Percentiles rank a stretch among this genome's conserved stretches.
Evolutionary conservation across 2,329 filamentous ascomycete genomes (phyloP).

Genomic region (Penicillium sp.): DNA sequence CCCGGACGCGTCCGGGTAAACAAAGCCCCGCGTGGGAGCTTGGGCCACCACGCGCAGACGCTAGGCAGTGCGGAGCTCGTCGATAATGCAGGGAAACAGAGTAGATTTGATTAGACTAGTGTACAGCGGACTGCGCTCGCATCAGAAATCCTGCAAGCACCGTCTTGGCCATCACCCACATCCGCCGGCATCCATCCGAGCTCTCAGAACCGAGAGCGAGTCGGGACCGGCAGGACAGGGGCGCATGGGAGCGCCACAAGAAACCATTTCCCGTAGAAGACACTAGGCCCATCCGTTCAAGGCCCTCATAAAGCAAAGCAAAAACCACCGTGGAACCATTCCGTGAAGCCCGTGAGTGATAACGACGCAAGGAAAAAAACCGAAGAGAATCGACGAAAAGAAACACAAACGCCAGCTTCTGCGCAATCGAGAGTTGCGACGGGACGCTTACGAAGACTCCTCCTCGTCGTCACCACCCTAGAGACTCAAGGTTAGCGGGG

Average conservation of each 20-base stretch:
- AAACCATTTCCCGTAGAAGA: constrained; percentile 11
- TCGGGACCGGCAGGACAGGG: too few species aligned
- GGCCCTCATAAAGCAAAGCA: constrained; percentile 27
- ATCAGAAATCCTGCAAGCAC: constrained; percentile 13
- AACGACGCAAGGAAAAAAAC: constrained; percentile 26
- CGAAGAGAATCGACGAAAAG: constrained; percentile 32
- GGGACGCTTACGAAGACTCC: constrained; percentile 36
- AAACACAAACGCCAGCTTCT: constrained; percentile 38
- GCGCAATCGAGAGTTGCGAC: constrained; percentile 22
- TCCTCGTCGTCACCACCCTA: constrained; percentile 60
- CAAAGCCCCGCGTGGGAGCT: constrained; percentile 8
- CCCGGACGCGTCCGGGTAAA: constrained; percentile 15
- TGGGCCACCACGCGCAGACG: constrained; percentile 6
- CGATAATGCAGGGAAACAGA: constrained; percentile 10
- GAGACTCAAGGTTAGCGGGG: constrained; percentile 8
- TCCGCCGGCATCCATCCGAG: neutral
- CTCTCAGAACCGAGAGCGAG: too few species aligned
- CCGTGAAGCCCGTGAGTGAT: constrained; percentile 27
- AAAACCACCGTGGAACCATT: constrained; percentile 35
- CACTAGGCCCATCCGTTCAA: constrained; percentile 18
- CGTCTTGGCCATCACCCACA: constrained; percentile 9
- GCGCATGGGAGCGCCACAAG: neutral
- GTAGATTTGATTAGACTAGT: constrained; percentile 28
- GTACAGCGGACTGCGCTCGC: constrained; percentile 27
- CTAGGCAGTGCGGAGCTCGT: neutral